Conservation (phyloP, 805 yeast species). For the Cyberlindnera veronae region DNA sequence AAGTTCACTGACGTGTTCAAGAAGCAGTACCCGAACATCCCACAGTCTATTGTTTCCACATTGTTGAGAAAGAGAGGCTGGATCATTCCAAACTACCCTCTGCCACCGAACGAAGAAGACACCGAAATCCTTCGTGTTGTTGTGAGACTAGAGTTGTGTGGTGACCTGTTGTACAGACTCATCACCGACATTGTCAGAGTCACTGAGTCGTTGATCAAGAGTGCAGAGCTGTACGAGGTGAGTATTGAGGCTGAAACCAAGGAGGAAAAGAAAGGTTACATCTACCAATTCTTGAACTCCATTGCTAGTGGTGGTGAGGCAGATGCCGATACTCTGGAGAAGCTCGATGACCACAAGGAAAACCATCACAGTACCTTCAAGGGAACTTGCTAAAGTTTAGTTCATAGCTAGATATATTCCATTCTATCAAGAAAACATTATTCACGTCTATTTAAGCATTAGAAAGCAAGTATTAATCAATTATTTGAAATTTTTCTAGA, state of each 20-base stretch:
- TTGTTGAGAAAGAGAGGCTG: constrained; percentile 76
- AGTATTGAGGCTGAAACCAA: constrained; percentile 13
- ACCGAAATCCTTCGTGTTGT: constrained; percentile 81
- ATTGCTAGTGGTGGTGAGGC: constrained; percentile 56
- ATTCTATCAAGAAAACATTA: no score
- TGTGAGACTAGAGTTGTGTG: constrained; percentile 66
- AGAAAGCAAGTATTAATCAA: no score
- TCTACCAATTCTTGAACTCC: constrained; percentile 47
- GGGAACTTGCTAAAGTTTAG: constrained; percentile 23
- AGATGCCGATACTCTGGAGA: constrained; percentile 22
- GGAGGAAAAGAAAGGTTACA: constrained; percentile 28
- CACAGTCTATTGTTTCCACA: constrained; percentile 72
- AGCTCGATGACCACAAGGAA: constrained; percentile 20
- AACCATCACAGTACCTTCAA: constrained; percentile 28
- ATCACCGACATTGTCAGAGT: constrained; percentile 56
- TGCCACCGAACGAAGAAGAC: constrained; percentile 58
- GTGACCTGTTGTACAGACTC: constrained; percentile 55
- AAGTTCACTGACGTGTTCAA: constrained; percentile 59
- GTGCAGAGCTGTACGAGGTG: constrained; percentile 34
- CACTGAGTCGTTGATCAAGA: constrained; percentile 48
- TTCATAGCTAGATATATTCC: no score
- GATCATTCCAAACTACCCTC: constrained; percentile 85
- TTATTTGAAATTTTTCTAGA: no score
- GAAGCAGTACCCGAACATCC: constrained; percentile 68
- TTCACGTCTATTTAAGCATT: no score